Evolutionary conservation across 1,284 basidiomycete genomes (phyloP).

Genomic region (Sporisorium graminicola): DNA sequence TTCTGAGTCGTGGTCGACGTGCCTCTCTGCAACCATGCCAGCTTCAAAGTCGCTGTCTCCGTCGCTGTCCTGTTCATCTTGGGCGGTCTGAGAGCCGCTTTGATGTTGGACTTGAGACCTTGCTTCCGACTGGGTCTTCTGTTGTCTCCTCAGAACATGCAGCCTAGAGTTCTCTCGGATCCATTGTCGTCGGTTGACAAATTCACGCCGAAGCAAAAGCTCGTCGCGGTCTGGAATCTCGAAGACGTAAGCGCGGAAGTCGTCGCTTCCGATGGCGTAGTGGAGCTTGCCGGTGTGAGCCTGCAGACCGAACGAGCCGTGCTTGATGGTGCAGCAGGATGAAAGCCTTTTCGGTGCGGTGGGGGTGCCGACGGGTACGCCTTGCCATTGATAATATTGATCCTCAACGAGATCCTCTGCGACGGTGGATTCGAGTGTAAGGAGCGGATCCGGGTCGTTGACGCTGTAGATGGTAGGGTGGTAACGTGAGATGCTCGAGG

Average conservation of each 20-base stretch:
- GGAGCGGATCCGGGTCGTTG: slow-evolving; percentile 33
- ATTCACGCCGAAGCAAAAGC: slow-evolving; percentile 22
- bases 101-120: neutral
- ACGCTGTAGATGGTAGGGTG: slow-evolving; percentile 43
- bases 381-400: neutral
- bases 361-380: slow-evolving; percentile 8
- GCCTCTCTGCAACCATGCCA: slow-evolving; percentile 8
- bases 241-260: slow-evolving; percentile 43
- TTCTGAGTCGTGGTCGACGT: slow-evolving; percentile 24
- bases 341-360: slow-evolving; percentile 31
- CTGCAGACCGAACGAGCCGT: slow-evolving; percentile 40
- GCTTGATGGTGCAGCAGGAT: slow-evolving; percentile 43
- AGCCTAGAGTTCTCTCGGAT: slow-evolving; percentile 13
- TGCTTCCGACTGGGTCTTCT: neutral
- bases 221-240: slow-evolving; percentile 23
- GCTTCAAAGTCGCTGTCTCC: slow-evolving; percentile 7
- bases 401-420: neutral
- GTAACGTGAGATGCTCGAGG: slow-evolving; percentile 41
- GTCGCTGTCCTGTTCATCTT: neutral
- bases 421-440: slow-evolving; percentile 27
- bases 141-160: slow-evolving; percentile 3
- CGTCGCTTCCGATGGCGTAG: slow-evolving; percentile 42
- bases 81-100: too few species aligned
- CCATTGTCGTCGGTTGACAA: slow-evolving; percentile 19
- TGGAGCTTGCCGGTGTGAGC: slow-evolving; percentile 23